Base-by-base conservation (phyloP, 1,284 basidiomycete genomes). In the Leccinum insolens region DNA sequence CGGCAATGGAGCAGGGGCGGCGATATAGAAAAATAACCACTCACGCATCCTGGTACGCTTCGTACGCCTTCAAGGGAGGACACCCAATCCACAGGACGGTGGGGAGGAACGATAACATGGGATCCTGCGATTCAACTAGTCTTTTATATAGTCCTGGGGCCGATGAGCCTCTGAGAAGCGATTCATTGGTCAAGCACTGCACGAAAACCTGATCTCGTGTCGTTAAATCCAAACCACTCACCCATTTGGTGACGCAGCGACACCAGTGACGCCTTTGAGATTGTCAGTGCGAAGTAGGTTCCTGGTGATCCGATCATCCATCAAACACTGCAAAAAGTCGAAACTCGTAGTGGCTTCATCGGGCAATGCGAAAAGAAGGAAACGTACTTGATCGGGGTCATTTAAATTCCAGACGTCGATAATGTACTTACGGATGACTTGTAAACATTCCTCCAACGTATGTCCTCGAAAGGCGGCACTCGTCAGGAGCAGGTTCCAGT, bases 371-470 rank as follows among this genome's bases (percentile, higher is more conserved):
- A 37, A 4, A 20, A 11, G 7, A 44, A 1, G 15, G 49, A 22
- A 22, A 7, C 72, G 9, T 65, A 75, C 79, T 11, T 71, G 3
- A 12, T 69, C 62, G 1, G 73, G 74, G 65, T 79, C 79, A 25
- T 68, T n/a, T 20, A 79, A 73, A 63, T 80, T 77, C 78, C 78
- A 79, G 12, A 74, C 68, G 1, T 65, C 28, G 11, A 71, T 62
- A n/a, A 79, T 73, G 14, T 79, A 77, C 4, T 60, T 31, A n/a
- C 69, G 76, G 39, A 79, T 69, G 3, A 72, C 65, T 14, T 69
- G 7, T 49, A 80, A 58, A 52, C 77, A 80, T 14, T 67, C 62
- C 12, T 63, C 58, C 39, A 63, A 71, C 3, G 72, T 73, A n/a
- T 41, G 67, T 3, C 68, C 71, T 1, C 52, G 57, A 65, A 80